phyloP scores from a whole-genome alignment of 768 basidiomycete genomes.

The Lactifluus echinatus region DNA sequence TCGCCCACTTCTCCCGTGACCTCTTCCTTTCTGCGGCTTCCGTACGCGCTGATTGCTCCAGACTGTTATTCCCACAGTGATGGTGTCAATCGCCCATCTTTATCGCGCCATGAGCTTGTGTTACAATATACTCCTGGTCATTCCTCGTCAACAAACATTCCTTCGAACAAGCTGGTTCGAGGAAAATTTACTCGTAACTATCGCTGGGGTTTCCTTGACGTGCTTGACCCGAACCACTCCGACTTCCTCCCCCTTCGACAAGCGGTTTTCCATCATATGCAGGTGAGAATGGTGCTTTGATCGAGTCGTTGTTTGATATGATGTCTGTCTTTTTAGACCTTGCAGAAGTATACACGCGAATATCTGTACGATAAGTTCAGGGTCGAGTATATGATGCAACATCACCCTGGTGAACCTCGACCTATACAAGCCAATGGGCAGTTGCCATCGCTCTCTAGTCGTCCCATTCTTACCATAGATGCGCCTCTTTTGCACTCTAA shows the following conservation, averaged over 20 bases:
- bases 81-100: constrained; percentile 50
- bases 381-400: constrained; percentile 46
- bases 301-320: neutral
- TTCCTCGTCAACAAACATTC: constrained; percentile 25
- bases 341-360: constrained; percentile 78
- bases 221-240: constrained; percentile 67
- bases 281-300: constrained; percentile 41
- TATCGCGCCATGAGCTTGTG: constrained; percentile 62
- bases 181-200: constrained; percentile 66
- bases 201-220: constrained; percentile 80
- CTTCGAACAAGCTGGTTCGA: constrained; percentile 54
- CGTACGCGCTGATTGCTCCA: constrained; percentile 80
- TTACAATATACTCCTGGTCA: constrained; percentile 61
- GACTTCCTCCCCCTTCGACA: constrained; percentile 73
- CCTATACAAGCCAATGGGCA: constrained; percentile 18
- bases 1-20: constrained; percentile 62
- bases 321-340: constrained; percentile 40
- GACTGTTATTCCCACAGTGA: constrained; percentile 81
- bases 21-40: constrained; percentile 54
- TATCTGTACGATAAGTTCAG: constrained; percentile 77
- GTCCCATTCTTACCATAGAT: constrained; percentile 20
- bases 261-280: constrained; percentile 83
- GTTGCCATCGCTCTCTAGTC: constrained; percentile 29
- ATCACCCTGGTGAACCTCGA: constrained; percentile 19
- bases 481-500: constrained; percentile 11